Evolutionary conservation across 1,139 yeast species (phyloP), one percentile per base, ranked within the genome.

Genomic region (Petasospora fabianii): DNA sequence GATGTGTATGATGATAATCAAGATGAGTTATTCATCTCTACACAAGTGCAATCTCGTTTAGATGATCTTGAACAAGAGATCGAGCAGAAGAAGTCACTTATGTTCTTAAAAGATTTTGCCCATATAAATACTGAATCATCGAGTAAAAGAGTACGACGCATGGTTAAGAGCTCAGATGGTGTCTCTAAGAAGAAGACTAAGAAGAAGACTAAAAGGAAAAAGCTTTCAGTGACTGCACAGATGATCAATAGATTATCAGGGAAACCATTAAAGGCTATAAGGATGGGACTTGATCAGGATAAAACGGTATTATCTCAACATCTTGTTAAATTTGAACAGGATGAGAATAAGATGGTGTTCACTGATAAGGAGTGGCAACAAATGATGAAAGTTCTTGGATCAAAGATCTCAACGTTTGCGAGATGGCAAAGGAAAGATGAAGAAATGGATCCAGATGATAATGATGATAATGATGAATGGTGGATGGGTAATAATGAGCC

Each of bases 31-130:
- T 49, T 51, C 27, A 31, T 49, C 13, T 51, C 53, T 11, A 49
- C 55, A 1, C 55, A 53, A 38, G 44, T 48, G 7, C 56, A 50
- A 35, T 43, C 54, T 0, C 38, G 52, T 10, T 11, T 50, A 5
- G 55, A 50, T 15, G 50, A 45, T 5, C 13, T 51, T 3, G 46
- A 49, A 7, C 37, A 33, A 5, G 48, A 48, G 27, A 36, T 37
- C 15, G 38, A 36, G 24, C 34, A 22, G 24, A 16, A 13, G 12
- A 34, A 28, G n/a, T n/a, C 6, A 6, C 22, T 27, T 3, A 15
- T 18, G 15, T 9, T 36, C 5, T 33, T 49, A 15, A 22, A 36
- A 18, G 14, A 24, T 16, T 44, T 38, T 35, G 22, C 30, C 11
- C 29, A 34, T 14, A 26, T 13, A 10, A 27, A 3, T 20, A 12